Evolutionary conservation across 2,329 filamentous ascomycete genomes (phyloP).

Genomic region (Nothophaeocryptopus gaeumannii): DNA sequence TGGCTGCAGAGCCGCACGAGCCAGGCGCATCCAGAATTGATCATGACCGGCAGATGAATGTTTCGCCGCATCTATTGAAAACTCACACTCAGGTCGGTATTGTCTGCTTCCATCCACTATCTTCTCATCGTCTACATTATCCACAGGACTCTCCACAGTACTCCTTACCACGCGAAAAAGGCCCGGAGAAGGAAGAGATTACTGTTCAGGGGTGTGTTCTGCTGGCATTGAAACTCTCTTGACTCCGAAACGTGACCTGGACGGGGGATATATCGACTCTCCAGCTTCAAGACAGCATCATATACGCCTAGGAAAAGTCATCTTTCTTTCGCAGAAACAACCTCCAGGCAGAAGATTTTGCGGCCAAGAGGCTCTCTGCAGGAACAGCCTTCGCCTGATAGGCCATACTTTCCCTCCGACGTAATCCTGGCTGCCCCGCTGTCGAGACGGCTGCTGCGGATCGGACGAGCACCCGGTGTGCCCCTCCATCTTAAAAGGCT

Average conservation of each 20-base stretch:
- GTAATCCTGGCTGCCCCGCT: constrained; percentile 20
- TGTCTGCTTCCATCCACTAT: too few species aligned
- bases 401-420: neutral
- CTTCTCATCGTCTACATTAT: too few species aligned
- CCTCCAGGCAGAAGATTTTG: neutral
- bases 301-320: too few species aligned
- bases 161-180: constrained; percentile 3
- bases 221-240: constrained; percentile 1
- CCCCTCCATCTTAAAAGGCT: neutral
- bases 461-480: neutral
- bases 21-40: too few species aligned
- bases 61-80: too few species aligned
- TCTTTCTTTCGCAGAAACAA: too few species aligned
- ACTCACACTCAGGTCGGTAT: too few species aligned
- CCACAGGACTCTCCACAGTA: neutral
- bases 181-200: constrained; percentile 1
- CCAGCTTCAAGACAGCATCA: too few species aligned
- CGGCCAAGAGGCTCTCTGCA: constrained; percentile 4
- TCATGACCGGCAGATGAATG: too few species aligned
- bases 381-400: neutral
- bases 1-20: too few species aligned
- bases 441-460: too few species aligned
- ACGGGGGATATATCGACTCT: too few species aligned
- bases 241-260: neutral
- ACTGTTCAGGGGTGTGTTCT: neutral